A percentile compares a stretch with the other conserved stretches of the same genome.
Evolutionary conservation across 805 yeast species (phyloP).

Genomic region (Torulaspora maleeae): DNA sequence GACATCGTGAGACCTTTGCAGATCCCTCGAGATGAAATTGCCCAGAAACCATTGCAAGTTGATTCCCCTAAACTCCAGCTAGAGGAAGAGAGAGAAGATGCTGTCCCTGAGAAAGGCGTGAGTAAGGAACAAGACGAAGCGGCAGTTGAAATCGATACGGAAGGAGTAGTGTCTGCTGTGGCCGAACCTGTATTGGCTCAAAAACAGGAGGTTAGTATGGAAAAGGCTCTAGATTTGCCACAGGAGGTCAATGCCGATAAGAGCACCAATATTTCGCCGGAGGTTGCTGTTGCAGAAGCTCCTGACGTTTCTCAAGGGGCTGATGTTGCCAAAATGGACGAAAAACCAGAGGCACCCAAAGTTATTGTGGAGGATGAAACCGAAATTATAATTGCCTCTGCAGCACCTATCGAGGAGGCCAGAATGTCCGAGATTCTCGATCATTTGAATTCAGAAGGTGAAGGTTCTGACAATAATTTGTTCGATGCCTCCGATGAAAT

Average conservation of each 20-base stretch:
- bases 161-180: neutral
- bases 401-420: neutral
- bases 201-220: neutral
- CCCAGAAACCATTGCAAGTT: neutral
- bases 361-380: neutral
- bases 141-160: neutral
- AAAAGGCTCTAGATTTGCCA: neutral
- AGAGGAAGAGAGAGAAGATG: neutral
- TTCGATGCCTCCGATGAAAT: slow-evolving; percentile 3
- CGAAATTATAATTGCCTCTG: neutral
- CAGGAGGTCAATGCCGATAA: neutral
- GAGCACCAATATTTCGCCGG: no score
- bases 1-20: slow-evolving; percentile 15
- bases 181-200: neutral
- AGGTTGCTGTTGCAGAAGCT: neutral
- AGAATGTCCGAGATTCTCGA: neutral
- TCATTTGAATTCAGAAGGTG: neutral
- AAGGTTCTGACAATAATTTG: neutral
- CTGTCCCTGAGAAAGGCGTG: neutral
- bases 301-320: neutral
- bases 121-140: neutral
- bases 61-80: neutral
- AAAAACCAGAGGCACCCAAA: neutral
- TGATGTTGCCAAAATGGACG: neutral
- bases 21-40: slow-evolving; percentile 3